Evolutionary conservation across 2,329 filamentous ascomycete species (phyloP), one percentile per base, ranked within the genome.

Genomic region (Pseudohalonectria lignicola): DNA sequence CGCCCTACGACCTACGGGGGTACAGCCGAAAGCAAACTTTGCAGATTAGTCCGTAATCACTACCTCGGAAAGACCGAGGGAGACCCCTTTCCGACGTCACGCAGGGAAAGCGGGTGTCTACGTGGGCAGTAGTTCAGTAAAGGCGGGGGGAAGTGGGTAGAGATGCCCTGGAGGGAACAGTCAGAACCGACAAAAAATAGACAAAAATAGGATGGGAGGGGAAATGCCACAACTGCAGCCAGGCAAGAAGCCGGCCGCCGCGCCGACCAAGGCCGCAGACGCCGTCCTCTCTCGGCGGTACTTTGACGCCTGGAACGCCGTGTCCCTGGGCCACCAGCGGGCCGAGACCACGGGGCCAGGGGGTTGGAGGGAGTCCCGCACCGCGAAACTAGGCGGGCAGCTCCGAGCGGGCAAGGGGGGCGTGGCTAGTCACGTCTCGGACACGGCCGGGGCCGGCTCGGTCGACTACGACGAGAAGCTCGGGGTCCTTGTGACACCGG

Each of bases 251-350:
- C 23, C 40, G 25, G 39, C 36, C 15, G 35, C 23, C 23, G 12
- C 7, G 12, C 39, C 15, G 41, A 45, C 25, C 9, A 37, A 38
- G 42, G 56, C 60, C 23, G 60, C 64, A 16, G 53, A 64, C 35
- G 66, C 70, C 17, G 54, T 51, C 26, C 55, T 60, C 50, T 56
- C 59, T 19, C 58, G 60, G 26, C 51, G 53, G 42, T n/a, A n/a
- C n/a, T 82, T 81, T 49, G 79, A 83, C 55, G 67, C 76, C 5
- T 84, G 78, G 77, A 86, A 86, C 59, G 79, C 78, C 12, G 75
- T 77, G 11, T 77, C 80, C 5, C 79, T 81, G 1, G 85, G 85
- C 33, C 86, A 94, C 55, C 87, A 94, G 59, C 71, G 77, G 30
- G 76, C 83, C 31, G 82, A 90, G 42, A 79, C 76, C 42, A 67